Conservation (phyloP, 1,284 basidiomycete genomes). For the Irpex sp. region DNA sequence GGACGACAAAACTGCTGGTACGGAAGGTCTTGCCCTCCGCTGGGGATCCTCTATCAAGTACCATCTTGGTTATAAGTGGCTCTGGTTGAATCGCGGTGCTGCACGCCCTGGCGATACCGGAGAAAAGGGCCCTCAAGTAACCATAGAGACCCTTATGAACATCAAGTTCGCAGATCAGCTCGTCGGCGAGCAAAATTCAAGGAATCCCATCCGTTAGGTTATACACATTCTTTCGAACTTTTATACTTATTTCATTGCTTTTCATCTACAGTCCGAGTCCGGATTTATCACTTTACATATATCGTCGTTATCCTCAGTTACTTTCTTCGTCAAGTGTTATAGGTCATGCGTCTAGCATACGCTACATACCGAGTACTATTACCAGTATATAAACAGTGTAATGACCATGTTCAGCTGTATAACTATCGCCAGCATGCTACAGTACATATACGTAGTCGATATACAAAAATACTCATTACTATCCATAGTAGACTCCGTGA, state of each 20-base stretch:
- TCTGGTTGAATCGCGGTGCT: conserved; percentile 38
- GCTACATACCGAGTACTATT: neutral
- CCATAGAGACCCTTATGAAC: conserved; percentile 20
- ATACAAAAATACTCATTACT: too few species aligned
- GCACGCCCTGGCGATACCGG: neutral
- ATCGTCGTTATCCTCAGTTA: too few species aligned
- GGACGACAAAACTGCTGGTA: neutral
- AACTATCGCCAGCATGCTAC: too few species aligned
- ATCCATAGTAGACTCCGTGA: too few species aligned
- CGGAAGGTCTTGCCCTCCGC: conserved; percentile 29
- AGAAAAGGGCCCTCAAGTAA: conserved; percentile 7
- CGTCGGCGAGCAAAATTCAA: neutral
- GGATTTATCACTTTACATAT: neutral
- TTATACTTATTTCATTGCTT: too few species aligned
- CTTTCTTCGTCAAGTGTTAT: too few species aligned
- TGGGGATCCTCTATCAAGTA: conserved; percentile 39
- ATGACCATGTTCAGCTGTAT: too few species aligned
- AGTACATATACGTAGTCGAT: too few species aligned
- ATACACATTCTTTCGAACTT: neutral
- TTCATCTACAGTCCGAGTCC: too few species aligned
- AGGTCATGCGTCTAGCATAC: neutral
- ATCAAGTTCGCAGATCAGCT: conserved; percentile 24
- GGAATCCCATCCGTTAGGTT: neutral
- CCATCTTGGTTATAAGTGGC: conserved; percentile 44
- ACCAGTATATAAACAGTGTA: neutral